Conservation (phyloP, 2,329 filamentous ascomycete genomes). For the Paecilomyces niveus region DNA sequence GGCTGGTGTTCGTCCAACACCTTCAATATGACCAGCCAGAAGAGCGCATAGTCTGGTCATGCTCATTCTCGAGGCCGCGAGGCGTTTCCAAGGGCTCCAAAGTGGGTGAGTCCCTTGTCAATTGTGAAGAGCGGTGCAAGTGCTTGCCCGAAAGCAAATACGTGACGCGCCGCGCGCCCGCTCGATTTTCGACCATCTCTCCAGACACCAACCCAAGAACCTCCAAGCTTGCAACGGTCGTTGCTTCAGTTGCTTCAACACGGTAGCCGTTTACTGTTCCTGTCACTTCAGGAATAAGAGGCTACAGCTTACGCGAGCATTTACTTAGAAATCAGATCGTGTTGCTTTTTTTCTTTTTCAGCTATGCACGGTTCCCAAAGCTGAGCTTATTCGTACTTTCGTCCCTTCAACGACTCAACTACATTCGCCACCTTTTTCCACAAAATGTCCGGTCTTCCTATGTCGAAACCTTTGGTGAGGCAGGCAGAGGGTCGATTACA, state of each 20-base stretch:
- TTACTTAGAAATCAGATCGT: background rate
- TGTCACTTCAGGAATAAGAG: background rate
- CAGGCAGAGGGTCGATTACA: slow-evolving; percentile 34
- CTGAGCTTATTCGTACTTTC: background rate
- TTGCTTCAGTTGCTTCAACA: background rate
- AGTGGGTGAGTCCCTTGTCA: background rate
- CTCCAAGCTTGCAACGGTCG: background rate
- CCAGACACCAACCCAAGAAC: background rate
- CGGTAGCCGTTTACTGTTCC: background rate
- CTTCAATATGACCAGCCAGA: background rate
- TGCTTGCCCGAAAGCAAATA: slow-evolving; percentile 3
- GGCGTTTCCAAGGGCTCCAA: background rate
- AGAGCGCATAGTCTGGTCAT: slow-evolving; percentile 1
- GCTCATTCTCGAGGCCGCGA: slow-evolving; percentile 1
- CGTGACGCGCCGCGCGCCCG: slow-evolving; percentile 8
- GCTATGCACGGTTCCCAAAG: background rate
- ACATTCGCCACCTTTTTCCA: background rate
- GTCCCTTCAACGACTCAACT: background rate
- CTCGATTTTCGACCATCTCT: slow-evolving; percentile 4
- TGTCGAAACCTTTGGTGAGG: slow-evolving; percentile 29
- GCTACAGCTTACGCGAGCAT: background rate
- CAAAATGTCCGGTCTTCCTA: slow-evolving; percentile 28
- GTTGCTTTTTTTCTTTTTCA: background rate
- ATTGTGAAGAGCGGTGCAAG: background rate
- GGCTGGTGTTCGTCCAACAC: background rate